Percentiles rank a stretch among this genome's conserved stretches.
phyloP scores from a whole-genome alignment of 768 basidiomycete genomes.

The Boletus tylopilopsis region DNA sequence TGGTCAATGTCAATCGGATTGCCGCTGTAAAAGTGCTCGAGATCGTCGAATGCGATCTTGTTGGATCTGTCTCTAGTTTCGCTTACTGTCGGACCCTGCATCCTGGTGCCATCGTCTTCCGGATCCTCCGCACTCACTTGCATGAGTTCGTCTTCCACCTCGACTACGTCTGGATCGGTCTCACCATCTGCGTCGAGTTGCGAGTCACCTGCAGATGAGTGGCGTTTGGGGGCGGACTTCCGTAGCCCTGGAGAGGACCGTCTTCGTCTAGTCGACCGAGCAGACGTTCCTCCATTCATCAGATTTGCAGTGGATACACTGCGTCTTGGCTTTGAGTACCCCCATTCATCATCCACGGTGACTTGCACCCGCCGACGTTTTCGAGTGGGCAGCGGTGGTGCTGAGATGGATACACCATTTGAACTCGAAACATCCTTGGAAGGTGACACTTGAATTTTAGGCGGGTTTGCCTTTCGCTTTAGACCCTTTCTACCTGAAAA shows the following conservation, averaged over 20 bases:
- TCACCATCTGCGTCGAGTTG: slow-evolving; percentile 33
- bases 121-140: slow-evolving; percentile 20
- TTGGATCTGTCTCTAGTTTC: slow-evolving; percentile 3
- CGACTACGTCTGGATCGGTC: slow-evolving; percentile 34
- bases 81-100: neutral
- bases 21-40: slow-evolving; percentile 28
- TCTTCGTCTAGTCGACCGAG: slow-evolving; percentile 16
- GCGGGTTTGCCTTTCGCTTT: slow-evolving; percentile 16
- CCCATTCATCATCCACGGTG: slow-evolving; percentile 6
- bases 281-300: slow-evolving; percentile 4
- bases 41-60: slow-evolving; percentile 25
- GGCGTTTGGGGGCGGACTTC: slow-evolving; percentile 15
- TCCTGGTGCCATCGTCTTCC: slow-evolving; percentile 11
- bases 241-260: slow-evolving; percentile 29
- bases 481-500: slow-evolving; percentile 15
- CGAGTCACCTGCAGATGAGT: slow-evolving; percentile 25
- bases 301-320: slow-evolving; percentile 7
- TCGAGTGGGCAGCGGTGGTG: slow-evolving; percentile 15
- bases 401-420: slow-evolving; percentile 14
- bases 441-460: slow-evolving; percentile 6
- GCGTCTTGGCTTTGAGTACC: slow-evolving; percentile 6
- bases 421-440: slow-evolving; percentile 8
- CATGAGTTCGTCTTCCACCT: slow-evolving; percentile 35
- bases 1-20: slow-evolving; percentile 33
- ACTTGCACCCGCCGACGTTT: slow-evolving; percentile 25